These are phyloP conservation scores for Cryptococcus floricola DNA, from an alignment of 1,284 basidiomycete genomes.

Conservation along the genomic window DNA sequence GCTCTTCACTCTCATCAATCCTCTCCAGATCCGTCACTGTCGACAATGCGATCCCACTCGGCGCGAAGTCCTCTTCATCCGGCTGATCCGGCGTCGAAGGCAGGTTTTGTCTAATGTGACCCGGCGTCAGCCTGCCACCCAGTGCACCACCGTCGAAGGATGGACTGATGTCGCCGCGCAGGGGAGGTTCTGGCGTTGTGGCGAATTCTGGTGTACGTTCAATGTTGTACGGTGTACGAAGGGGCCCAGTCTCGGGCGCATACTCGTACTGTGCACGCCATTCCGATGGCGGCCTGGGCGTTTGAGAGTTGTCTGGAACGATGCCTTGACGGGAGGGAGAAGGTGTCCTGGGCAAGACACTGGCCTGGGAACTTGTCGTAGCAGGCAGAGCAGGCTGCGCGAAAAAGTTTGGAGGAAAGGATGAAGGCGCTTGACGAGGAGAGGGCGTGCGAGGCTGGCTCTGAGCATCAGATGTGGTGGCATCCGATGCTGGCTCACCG, in stretches of 20 bases:
- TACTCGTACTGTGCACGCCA: conserved; percentile 3
- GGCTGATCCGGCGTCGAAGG: neutral
- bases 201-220: conserved; percentile 10
- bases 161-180: neutral
- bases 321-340: conserved; percentile 31
- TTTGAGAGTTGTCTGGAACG: conserved; percentile 27
- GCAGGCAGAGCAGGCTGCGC: neutral
- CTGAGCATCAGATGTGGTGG: neutral
- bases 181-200: conserved; percentile 15
- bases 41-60: neutral
- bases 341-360: conserved; percentile 25
- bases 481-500: conserved; percentile 1
- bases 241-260: neutral
- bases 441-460: conserved; percentile 21
- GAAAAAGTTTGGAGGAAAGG: conserved; percentile 11
- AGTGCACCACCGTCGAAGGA: neutral
- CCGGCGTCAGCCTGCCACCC: conserved; percentile 9
- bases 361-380: neutral
- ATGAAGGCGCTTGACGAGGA: conserved; percentile 12
- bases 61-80: neutral
- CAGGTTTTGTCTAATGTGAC: neutral
- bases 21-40: conserved; percentile 12
- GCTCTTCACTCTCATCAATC: conserved; percentile 15
- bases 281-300: conserved; percentile 20
- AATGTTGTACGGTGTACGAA: neutral